Evolutionary conservation across 805 yeast species (phyloP), one percentile per base, ranked within the genome.

Genomic region (Hanseniaspora taiwanica): DNA sequence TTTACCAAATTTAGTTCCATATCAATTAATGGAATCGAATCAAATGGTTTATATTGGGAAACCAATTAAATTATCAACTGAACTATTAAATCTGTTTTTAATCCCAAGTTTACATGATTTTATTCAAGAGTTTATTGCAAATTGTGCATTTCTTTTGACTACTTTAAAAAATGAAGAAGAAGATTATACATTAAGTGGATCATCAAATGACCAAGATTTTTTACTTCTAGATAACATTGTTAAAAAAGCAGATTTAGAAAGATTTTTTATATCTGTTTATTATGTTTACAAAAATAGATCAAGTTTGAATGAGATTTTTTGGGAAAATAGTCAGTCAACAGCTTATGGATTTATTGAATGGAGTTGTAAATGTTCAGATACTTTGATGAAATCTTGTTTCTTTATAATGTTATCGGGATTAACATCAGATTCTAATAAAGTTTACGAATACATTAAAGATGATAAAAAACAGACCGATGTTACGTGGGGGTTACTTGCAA

Each of bases 351-450:
- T 91, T 48, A 65, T 89, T 32, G 74, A 73, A 41, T 91, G 97
- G 97, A 93, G 94, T 0, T 67, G 91, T 2, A 76, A 74, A 44
- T 77, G 82, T 50, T 85, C 78, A 45, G 84, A 84, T 13, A 78
- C 89, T 8, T 64, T 85, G 37, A 83, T 86, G 63, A 73, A 84
- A 39, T 81, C 97, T 0, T 73, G 94, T 0, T 85, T 79, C 51
- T 76, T 87, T 47, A 67, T 84, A 42, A 71, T 89, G 68, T 64
- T 89, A 42, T 77, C 93, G 2, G 78, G 91, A 5, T 64, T 89
- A 31, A 68, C 91, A 0, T 67, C 67, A 18, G 69, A 73, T 43
- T 71, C 85, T 2, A 55, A 59, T 4, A 65, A 71, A 40, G 68
- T 69, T 0, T 74, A 67, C 50, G 71, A 66, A 40, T 76, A 73